Percentiles rank a stretch among this genome's conserved stretches.
phyloP scores from a whole-genome alignment of 139 green algal genomes.

The Eudorina sp. region DNA sequence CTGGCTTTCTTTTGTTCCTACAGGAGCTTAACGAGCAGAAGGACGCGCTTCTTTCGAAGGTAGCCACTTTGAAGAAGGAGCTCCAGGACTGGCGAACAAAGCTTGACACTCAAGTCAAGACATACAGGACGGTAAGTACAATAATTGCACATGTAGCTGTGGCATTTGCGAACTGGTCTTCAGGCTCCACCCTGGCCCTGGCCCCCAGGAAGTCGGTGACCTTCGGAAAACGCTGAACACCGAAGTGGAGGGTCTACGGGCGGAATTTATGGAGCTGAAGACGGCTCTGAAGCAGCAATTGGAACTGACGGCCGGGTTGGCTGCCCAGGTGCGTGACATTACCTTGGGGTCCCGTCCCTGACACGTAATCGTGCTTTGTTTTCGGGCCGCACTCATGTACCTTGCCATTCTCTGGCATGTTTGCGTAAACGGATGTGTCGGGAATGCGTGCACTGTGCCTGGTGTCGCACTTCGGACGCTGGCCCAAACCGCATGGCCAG shows the following conservation, averaged over 20 bases:
- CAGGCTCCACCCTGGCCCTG: not conserved
- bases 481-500: no score
- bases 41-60: constrained; percentile 73
- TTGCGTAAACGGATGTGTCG: no score
- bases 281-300: constrained; percentile 64
- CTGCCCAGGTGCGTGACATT: constrained; percentile 40
- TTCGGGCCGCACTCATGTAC: no score
- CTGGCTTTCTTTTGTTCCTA: not conserved
- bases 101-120: constrained; percentile 75
- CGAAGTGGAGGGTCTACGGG: constrained; percentile 70
- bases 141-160: not conserved
- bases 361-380: no score
- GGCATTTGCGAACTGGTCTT: not conserved
- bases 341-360: no score
- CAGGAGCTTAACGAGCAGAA: constrained; percentile 72
- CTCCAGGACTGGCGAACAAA: constrained; percentile 76
- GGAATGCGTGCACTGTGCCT: no score
- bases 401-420: no score
- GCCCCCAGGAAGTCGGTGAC: constrained; percentile 69
- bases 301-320: constrained; percentile 54
- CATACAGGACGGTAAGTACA: constrained; percentile 59
- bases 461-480: no score
- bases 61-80: constrained; percentile 75
- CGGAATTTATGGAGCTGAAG: constrained; percentile 69
- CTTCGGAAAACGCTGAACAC: constrained; percentile 68